Percentiles rank a stretch among this genome's conserved stretches.
Conservation (phyloP, 495 filamentous ascomycete species). For the Daldinia concentrica region DNA sequence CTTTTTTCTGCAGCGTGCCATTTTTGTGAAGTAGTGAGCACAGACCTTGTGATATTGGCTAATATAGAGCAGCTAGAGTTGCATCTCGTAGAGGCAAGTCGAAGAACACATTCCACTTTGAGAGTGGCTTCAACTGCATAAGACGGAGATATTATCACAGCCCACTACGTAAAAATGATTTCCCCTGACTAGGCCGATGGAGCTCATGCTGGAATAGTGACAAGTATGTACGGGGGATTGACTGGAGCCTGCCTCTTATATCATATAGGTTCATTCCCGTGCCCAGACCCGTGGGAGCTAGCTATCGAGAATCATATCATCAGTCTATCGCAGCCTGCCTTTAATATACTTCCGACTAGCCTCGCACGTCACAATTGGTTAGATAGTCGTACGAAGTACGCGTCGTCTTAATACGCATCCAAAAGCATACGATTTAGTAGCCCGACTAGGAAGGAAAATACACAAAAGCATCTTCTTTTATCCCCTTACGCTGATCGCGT, state of each 20-base stretch:
- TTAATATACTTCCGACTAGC: not conserved
- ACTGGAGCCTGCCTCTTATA: constrained; percentile 19
- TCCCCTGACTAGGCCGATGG: constrained; percentile 3
- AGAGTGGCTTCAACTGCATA: constrained; percentile 24
- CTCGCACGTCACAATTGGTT: constrained; percentile 18
- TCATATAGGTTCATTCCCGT: not conserved
- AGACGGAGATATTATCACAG: constrained; percentile 19
- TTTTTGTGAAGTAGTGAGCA: constrained; percentile 33
- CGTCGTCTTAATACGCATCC: constrained; percentile 6
- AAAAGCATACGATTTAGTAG: constrained; percentile 18
- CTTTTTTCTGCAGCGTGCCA: constrained; percentile 25
- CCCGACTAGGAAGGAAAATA: constrained; percentile 26
- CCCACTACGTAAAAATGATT: constrained; percentile 11
- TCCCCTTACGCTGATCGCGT: constrained; percentile 26
- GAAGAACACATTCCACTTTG: constrained; percentile 41
- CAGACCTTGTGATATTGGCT: constrained; percentile 21
- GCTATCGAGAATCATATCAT: constrained; percentile 9
- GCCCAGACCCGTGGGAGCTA: constrained; percentile 4
- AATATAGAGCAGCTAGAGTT: constrained; percentile 25
- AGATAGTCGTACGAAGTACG: constrained; percentile 5
- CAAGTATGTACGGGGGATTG: constrained; percentile 12
- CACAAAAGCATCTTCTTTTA: not conserved
- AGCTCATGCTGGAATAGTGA: constrained; percentile 16
- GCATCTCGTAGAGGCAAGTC: constrained; percentile 37
- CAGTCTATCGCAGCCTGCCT: constrained; percentile 6